Percentiles rank a stretch among this genome's conserved stretches.
Evolutionary conservation across 2,329 filamentous ascomycete genomes (phyloP).

Genomic region (Epichloe elymi): DNA sequence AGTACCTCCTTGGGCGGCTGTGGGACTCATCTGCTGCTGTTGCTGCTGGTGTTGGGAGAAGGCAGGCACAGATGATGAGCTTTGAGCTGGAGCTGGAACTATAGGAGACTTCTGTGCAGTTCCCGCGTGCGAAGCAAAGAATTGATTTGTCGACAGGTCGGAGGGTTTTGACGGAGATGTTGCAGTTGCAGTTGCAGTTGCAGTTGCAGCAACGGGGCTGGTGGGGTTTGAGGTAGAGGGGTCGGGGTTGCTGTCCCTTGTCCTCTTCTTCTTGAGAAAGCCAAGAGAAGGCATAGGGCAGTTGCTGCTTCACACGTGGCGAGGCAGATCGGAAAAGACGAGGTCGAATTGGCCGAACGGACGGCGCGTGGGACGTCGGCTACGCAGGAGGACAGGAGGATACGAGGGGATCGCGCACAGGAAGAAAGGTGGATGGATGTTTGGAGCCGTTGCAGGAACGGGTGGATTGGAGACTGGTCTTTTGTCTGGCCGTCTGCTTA

Average conservation of each 20-base stretch:
- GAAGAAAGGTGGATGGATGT: background rate
- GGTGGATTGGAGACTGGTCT: background rate
- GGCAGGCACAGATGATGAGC: constrained; percentile 7
- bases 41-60: constrained; percentile 4
- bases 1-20: constrained; percentile 14
- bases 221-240: constrained; percentile 52
- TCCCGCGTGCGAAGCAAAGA: constrained; percentile 12
- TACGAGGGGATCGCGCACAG: constrained; percentile 1
- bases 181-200: background rate
- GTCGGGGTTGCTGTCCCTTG: constrained; percentile 73
- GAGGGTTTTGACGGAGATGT: constrained; percentile 34
- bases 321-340: background rate
- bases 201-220: constrained; percentile 43
- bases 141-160: constrained; percentile 20
- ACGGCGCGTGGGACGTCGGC: background rate
- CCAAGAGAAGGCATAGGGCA: constrained; percentile 78
- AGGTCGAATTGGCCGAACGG: constrained; percentile 1
- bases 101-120: constrained; percentile 6
- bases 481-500: background rate
- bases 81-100: constrained; percentile 5
- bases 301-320: constrained; percentile 7
- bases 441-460: background rate
- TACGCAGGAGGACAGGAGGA: constrained; percentile 3
- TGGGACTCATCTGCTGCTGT: constrained; percentile 11
- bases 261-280: constrained; percentile 97